Conservation (phyloP, 1,284 basidiomycete genomes). For the Ceratobasidium sp. region DNA sequence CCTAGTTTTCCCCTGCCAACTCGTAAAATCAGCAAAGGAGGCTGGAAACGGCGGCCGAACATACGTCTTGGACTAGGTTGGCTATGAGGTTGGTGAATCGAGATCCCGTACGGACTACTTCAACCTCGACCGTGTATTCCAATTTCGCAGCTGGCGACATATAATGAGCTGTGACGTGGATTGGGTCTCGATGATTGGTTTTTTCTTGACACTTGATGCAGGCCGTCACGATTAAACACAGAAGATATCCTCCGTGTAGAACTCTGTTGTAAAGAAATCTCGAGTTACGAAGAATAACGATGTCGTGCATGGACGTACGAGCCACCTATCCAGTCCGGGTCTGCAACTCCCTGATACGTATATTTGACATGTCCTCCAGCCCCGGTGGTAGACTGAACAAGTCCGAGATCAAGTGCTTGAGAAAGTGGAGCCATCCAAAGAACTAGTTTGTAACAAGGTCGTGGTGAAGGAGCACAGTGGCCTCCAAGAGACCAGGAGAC, state of each 20-base stretch:
- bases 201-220: conserved; percentile 59
- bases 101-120: conserved; percentile 57
- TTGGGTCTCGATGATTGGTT: conserved; percentile 60
- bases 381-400: background rate
- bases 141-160: conserved; percentile 55
- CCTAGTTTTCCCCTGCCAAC: conserved; percentile 56
- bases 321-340: conserved; percentile 15
- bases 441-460: background rate
- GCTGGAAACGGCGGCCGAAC: conserved; percentile 34
- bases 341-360: conserved; percentile 5
- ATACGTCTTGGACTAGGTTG: conserved; percentile 64
- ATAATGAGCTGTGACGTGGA: conserved; percentile 66
- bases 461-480: background rate
- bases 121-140: conserved; percentile 59
- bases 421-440: conserved; percentile 26
- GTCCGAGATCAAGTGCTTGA: background rate
- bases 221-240: conserved; percentile 62
- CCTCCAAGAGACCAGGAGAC: no score
- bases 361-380: background rate
- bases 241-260: conserved; percentile 59
- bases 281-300: background rate
- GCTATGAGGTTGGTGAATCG: conserved; percentile 63
- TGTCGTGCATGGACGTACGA: background rate
- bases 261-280: background rate
- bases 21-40: no score